Conservation (phyloP, 2,329 filamentous ascomycete species). For the Macrophomina pseudophaseolina region DNA sequence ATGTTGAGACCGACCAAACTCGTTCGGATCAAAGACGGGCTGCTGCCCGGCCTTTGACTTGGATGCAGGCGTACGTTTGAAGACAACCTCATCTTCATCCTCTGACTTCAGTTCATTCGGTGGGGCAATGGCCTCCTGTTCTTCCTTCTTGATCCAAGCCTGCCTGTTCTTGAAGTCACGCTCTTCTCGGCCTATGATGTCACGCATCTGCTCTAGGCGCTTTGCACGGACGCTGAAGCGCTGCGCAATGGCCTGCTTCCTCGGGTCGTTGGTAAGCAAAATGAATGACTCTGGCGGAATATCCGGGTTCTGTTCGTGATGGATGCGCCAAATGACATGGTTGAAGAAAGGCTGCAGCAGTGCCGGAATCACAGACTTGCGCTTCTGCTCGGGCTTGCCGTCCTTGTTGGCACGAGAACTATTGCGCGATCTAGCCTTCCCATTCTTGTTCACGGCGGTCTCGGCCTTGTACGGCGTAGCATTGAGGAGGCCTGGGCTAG, state of each 20-base stretch:
- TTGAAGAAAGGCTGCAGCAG: constrained; percentile 55
- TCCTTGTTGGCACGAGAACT: constrained; percentile 7
- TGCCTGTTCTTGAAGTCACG: constrained; percentile 52
- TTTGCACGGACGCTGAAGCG: constrained; percentile 57
- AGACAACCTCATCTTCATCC: constrained; percentile 46
- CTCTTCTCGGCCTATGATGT: constrained; percentile 55
- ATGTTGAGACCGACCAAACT: constrained; percentile 49
- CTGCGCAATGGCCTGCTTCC: constrained; percentile 52
- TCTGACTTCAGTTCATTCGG: constrained; percentile 29
- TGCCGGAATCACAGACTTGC: constrained; percentile 43
- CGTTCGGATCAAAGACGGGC: constrained; percentile 54
- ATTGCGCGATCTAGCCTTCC: constrained; percentile 3
- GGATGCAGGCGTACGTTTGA: constrained; percentile 33
- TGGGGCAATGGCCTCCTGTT: constrained; percentile 32
- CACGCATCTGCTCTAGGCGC: constrained; percentile 56
- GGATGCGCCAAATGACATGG: constrained; percentile 57
- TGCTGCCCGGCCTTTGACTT: constrained; percentile 36
- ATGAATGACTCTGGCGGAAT: constrained; percentile 57
- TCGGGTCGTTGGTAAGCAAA: constrained; percentile 56
- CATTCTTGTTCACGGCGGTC: constrained; percentile 19
- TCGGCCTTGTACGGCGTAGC: constrained; percentile 38
- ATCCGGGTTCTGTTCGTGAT: constrained; percentile 54
- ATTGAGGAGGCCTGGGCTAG: constrained; percentile 39
- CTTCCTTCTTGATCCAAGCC: constrained; percentile 45
- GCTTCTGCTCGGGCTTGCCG: constrained; percentile 30